Base-by-base conservation (phyloP, 768 basidiomycete species). In the Psilocybe cubensis region DNA sequence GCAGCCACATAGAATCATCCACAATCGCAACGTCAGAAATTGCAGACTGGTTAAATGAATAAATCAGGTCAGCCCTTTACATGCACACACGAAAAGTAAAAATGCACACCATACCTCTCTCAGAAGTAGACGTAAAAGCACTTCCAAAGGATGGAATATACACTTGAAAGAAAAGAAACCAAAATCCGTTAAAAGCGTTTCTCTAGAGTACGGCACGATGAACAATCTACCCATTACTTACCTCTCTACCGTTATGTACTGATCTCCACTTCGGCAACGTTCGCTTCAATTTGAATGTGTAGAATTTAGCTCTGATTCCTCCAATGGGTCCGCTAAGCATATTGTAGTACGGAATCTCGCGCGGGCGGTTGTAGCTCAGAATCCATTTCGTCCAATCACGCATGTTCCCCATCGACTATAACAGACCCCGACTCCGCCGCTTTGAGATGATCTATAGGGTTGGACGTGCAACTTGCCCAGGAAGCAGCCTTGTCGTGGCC, bases 401-500 rank as follows among this genome's bases (percentile, higher is more conserved):
- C 6, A 18, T 14, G n/a, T 35, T 52, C 18, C 51, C 29, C 25
- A n/a, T 56, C 28, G 9, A 14, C 14, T 12, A 4, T n/a, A 14
- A 9, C 14, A 38, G 35, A 38, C 35, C 35, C 3, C 9, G 8
- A 18, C 46, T n/a, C 14, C 4, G 14, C 27, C 23, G 2, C 27
- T 29, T 3, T 4, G 23, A 17, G 46, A 29, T 4, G 14, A 8
- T 23, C 3, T 31, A 12, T 3, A 3, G 28, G 25, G 31, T 29
- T n/a, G 5, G 46, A n/a, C 4, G 25, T 29, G 31, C 27, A 28
- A 11, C 8, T 31, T 4, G 46, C 46, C 24, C 24, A 61, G 6
- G 52, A 23, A 24, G 27, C 40, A 9, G 52, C 48, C 47, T 47
- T 58, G 31, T 61, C 60, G 31, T 52, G 51, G 5, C 56, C 60